Base-by-base conservation (phyloP, 495 filamentous ascomycete species). In the Chaetomium cochliodes region DNA sequence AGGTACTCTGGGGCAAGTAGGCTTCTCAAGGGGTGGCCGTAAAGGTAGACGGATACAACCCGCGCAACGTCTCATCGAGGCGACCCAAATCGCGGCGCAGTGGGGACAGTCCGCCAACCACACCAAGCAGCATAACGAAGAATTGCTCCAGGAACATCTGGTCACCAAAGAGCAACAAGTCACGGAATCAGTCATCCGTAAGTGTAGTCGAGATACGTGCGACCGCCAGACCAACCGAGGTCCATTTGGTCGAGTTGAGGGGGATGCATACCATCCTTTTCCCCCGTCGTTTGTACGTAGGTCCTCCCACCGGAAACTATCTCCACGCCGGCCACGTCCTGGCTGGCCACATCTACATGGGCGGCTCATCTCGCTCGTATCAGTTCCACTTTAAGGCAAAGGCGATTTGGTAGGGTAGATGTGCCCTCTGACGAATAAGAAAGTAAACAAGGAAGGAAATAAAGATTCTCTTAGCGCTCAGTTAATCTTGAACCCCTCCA, bases 111-210 rank as follows among this genome's bases (percentile, higher is more conserved):
- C 47, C 11, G 23, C 33, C 5, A 5, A 49, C 1, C 59, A 59
- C 39, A 16, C 63, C 37, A 22, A 50, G 4, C 15, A 44, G 9
- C 30, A 62, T 7, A 53, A 68, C 5, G n/a, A 53, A 23, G 15
- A 49, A 13, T 11, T 68, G n/a, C 16, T 23, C 15, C 51, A 39
- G n/a, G 44, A 62, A 37, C 28, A 9, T 3, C 22, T 39, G 9
- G n/a, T 52, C 37, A 33, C 15, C 2, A 20, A 23, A 3, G 8
- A 55, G 3, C 23, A 55, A 13, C 23, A 47, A 1, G 46, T 23
- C 26, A 33, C 49, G 5, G 57, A 11, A n/a, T 37, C 49, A 3
- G 26, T 46, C 1, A 59, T 71, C 16, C 51, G n/a, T n/a, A n/a
- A n/a, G n/a, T n/a, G n/a, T n/a, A n/a, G n/a, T n/a, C n/a, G n/a